Evolutionary conservation across 805 yeast species (phyloP).

Genomic region (Wickerhamomyces subpelliculosus): DNA sequence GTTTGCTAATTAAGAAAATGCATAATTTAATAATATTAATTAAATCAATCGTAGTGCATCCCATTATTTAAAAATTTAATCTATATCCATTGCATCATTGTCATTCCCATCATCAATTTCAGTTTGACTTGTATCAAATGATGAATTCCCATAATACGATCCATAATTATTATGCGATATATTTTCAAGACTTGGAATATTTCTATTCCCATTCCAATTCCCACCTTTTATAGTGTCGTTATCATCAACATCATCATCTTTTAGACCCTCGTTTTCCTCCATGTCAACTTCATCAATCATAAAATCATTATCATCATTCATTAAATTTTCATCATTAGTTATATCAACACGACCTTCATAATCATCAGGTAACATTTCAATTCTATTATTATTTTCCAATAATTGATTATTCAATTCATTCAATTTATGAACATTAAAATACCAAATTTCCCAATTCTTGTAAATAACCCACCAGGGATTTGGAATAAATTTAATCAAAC

Average conservation of each 20-base stretch:
- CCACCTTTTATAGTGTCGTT: neutral
- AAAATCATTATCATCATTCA: slow-evolving; percentile 3
- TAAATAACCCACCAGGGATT: slow-evolving; percentile 15
- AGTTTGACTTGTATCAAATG: neutral
- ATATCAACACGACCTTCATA: neutral
- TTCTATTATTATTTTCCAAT: neutral
- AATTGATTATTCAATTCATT: slow-evolving; percentile 6
- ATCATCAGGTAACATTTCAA: slow-evolving; percentile 2
- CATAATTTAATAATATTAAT: too few species aligned
- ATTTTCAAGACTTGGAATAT: too few species aligned
- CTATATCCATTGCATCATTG: slow-evolving; percentile 18
- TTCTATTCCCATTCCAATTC: too few species aligned
- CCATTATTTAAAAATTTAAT: too few species aligned
- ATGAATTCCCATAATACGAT: slow-evolving; percentile 2
- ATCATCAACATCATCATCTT: neutral
- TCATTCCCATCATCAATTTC: slow-evolving; percentile 4
- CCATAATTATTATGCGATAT: slow-evolving; percentile 7
- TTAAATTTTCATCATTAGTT: neutral
- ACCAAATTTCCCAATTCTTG: slow-evolving; percentile 26
- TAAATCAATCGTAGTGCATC: too few species aligned
- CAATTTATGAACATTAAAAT: slow-evolving; percentile 8
- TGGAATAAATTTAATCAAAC: slow-evolving; percentile 22
- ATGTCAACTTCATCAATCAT: slow-evolving; percentile 10
- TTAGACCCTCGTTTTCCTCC: neutral
- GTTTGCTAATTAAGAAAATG: neutral